These are phyloP conservation scores for Xylaria sp. DNA, from an alignment of 2,329 filamentous ascomycete species.

Conservation along the genomic window DNA sequence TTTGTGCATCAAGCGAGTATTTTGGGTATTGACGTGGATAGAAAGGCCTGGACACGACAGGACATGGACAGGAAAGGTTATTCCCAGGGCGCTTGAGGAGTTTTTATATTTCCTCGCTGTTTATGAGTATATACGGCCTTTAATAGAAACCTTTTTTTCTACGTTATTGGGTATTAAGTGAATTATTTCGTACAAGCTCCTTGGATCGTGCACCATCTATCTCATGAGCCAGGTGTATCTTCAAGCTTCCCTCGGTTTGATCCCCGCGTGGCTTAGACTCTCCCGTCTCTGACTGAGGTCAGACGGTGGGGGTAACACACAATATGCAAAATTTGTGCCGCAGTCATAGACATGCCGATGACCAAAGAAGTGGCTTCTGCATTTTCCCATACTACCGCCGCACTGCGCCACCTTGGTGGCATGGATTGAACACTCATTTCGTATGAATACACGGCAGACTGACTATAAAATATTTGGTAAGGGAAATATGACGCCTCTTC, in stretches of 20 bases:
- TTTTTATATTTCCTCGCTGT: slow-evolving; percentile 5
- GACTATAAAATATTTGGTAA: too few species aligned
- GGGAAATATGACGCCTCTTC: too few species aligned
- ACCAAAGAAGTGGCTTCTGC: background rate
- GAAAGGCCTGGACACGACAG: background rate
- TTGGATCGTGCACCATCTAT: background rate
- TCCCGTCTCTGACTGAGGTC: background rate
- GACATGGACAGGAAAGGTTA: background rate
- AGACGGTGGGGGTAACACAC: background rate
- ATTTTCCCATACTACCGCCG: background rate
- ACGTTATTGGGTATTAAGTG: slow-evolving; percentile 1
- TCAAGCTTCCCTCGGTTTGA: background rate
- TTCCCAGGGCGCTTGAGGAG: slow-evolving; percentile 16
- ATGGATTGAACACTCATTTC: background rate
- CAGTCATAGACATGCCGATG: background rate
- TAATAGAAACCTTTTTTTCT: slow-evolving; percentile 13
- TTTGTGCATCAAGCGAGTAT: slow-evolving; percentile 14
- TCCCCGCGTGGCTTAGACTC: background rate
- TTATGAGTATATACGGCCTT: slow-evolving; percentile 10
- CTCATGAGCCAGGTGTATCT: background rate
- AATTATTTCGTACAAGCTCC: background rate
- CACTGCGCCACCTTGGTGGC: slow-evolving; percentile 9
- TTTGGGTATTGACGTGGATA: slow-evolving; percentile 9
- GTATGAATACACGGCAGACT: background rate
- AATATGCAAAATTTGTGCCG: background rate